Base-by-base conservation (phyloP, 768 basidiomycete species). In the Pisolithus tinctorius region DNA sequence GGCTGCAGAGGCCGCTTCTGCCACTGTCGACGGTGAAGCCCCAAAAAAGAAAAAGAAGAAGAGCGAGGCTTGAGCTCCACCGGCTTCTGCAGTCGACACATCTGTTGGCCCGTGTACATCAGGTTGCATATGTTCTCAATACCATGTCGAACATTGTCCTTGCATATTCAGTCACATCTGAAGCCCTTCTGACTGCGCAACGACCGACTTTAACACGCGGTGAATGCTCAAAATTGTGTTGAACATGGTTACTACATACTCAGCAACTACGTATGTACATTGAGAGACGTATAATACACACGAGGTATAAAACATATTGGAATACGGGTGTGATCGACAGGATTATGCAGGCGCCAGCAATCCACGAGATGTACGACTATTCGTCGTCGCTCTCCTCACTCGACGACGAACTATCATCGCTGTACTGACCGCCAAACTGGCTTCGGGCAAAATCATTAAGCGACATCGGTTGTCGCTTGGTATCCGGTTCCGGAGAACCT, bases 311-410 rank as follows among this genome's bases (percentile, higher is more conserved):
- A 4, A 34, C 34, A 14, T n/a, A n/a, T 34, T 13, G 11, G 34
- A 34, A 34, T 34, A 14, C 34, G 11, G 4, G 13, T 11, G 14
- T 34, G 11, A 34, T 13, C 34, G 13, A 14, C 11, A 13, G 4
- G 5, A 11, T 25, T 2, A 20, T 26, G 29, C 17, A 16, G 14
- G 26, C n/a, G 16, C 13, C 4, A 20, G 30, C 17, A 4, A 5
- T 20, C 16, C 20, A 47, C 3, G 17, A 14, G 9, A 11, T 16
- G 11, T 4, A 36, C 30, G 17, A 23, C 30, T 47, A 36, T 31
- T 79, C 74, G 47, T 78, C 77, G 52, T 81, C 80, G 57, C 74
- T 79, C 2, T 81, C 79, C 26, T 80, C 71, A 54, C 78, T 81
- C 8, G 76, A 75, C 16, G 74, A 74, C 50, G 74, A 78, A 38